Evolutionary conservation across 2,329 filamentous ascomycete species (phyloP), one percentile per base, ranked within the genome.

Genomic region (Hypoxylon sp.): DNA sequence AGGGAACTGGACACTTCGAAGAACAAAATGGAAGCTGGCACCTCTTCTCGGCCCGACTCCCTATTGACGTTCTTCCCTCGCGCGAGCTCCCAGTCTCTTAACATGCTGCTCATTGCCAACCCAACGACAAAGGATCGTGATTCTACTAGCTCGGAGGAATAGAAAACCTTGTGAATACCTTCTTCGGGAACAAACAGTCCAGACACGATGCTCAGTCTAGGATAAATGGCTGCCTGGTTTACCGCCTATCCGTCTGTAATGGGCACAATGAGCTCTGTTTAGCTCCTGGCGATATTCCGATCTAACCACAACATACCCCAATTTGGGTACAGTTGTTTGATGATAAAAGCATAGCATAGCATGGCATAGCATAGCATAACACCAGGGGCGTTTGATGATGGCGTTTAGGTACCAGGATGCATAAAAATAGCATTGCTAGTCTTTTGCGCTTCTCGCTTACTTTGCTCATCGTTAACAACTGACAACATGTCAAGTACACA

Each of bases 331-430:
- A 42, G 31, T n/a, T 26, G 35, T 53, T 46, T 19, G 44, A 52
- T 39, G 58, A 59, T 51, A 67, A 14, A 61, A 54, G 33, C 42
- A 69, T 55, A 59, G 63, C 66, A 66, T 66, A 63, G 59, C 62
- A 60, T 55, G 57, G 63, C 66, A 66, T 66, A 63, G 59, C 62
- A 60, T 55, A 59, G 63, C 66, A 66, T 66, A 63, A 54, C 59
- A 60, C 48, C 29, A 39, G 33, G 57, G 31, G 60, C 58, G 51
- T 60, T 51, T 31, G 14, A 47, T 29, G 24, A 37, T 42, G 65
- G 65, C 65, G 55, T 67, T 67, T 55, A 48, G 53, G 46, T 60
- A 57, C 22, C 50, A 29, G n/a, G 44, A 60, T 57, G 50, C 58
- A 63, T 63, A 67, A 55, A 67, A 64, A 63, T 5, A 64, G 54